Conservation (phyloP, 345 rosid species). For the Citrus maxima region DNA sequence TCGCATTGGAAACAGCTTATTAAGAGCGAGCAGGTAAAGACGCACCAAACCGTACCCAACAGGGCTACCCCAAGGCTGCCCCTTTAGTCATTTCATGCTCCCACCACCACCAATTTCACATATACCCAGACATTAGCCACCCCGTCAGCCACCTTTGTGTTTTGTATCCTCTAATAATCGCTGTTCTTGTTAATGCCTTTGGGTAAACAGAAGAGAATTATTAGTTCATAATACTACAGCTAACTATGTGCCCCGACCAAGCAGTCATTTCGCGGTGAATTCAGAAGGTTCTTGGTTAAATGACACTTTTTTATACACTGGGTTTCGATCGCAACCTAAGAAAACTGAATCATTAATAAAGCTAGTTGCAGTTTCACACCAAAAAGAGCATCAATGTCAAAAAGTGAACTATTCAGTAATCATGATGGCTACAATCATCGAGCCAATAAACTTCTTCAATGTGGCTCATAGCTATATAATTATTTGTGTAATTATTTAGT, state of each 20-base stretch:
- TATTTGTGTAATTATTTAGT: constrained; percentile 5
- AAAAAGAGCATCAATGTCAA: constrained; percentile 18
- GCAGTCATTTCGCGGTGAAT: background rate
- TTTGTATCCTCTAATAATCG: constrained; percentile 14
- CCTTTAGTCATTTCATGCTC: constrained; percentile 18
- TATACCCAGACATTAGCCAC: constrained; percentile 13
- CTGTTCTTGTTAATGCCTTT: background rate
- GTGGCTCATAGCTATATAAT: background rate
- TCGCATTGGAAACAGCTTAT: constrained; percentile 26
- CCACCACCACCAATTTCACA: constrained; percentile 12
- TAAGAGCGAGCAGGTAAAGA: constrained; percentile 15
- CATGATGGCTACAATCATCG: constrained; percentile 20
- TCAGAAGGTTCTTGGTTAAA: background rate
- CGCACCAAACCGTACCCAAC: constrained; percentile 36
- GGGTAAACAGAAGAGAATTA: background rate
- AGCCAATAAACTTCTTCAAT: constrained; percentile 30
- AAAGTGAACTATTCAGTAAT: constrained; percentile 6
- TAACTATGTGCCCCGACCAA: background rate
- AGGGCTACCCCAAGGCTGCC: constrained; percentile 12
- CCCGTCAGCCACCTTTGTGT: constrained; percentile 34
- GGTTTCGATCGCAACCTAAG: background rate
- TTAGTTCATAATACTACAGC: constrained; percentile 5
- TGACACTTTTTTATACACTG: background rate
- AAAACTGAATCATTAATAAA: background rate
- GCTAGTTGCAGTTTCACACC: background rate